Conservation (phyloP, 2,329 filamentous ascomycete genomes). For the Bipolaris bicolor region DNA sequence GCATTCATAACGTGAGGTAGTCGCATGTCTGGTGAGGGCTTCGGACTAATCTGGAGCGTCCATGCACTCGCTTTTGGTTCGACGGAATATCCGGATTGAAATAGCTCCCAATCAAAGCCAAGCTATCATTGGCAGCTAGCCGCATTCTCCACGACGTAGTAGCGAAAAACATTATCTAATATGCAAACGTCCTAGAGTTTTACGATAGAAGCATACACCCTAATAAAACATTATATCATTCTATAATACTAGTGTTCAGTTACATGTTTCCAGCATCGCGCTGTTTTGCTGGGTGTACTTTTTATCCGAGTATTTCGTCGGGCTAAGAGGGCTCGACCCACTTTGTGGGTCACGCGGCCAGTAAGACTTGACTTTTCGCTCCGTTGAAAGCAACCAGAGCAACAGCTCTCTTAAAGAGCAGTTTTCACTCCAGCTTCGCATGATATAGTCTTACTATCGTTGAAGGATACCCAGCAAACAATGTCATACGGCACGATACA, state of each 20-base stretch:
- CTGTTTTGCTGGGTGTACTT: too few relatives aligned
- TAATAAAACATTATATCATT: too few relatives aligned
- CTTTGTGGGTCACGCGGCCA: neutral
- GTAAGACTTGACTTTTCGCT: neutral
- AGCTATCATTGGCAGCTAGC: neutral
- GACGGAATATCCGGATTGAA: too few relatives aligned
- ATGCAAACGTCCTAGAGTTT: neutral
- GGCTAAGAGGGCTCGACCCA: slow-evolving; percentile 2
- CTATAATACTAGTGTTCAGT: too few relatives aligned
- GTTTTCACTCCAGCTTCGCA: neutral
- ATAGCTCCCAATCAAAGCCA: too few relatives aligned
- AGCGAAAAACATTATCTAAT: neutral
- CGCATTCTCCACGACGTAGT: too few relatives aligned
- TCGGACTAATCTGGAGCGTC: too few relatives aligned
- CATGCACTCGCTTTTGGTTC: too few relatives aligned
- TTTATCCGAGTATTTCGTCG: neutral
- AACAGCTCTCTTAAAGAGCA: too few relatives aligned
- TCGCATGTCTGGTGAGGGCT: too few relatives aligned
- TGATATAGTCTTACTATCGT: neutral
- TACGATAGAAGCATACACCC: neutral
- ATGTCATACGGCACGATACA: slow-evolving; percentile 5
- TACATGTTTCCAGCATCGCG: too few relatives aligned
- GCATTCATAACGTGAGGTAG: too few relatives aligned
- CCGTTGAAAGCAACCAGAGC: neutral
- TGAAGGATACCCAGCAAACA: neutral